Conservation (phyloP, 73 alveolate species). For the Urostyla sp. region DNA sequence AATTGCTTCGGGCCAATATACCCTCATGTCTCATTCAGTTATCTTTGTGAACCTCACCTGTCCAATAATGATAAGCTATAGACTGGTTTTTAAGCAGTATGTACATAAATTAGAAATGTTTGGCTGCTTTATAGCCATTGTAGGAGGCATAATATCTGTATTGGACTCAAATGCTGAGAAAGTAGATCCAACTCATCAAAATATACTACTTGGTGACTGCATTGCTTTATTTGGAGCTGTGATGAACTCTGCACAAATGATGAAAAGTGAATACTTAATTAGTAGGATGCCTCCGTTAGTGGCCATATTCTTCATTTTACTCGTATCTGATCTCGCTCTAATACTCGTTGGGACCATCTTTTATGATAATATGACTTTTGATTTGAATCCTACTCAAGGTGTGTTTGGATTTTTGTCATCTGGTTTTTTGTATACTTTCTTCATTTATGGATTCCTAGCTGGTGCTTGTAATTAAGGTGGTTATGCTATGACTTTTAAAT, state of each 20-base stretch:
- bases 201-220: neutral
- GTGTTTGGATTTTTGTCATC: neutral
- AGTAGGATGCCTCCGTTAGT: neutral
- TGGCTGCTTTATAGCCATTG: neutral
- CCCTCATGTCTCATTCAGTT: neutral
- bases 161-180: neutral
- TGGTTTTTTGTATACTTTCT: neutral
- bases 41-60: neutral
- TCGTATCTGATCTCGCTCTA: neutral
- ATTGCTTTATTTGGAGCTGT: neutral
- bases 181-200: neutral
- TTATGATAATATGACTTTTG: constrained; percentile 1
- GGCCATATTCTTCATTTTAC: neutral
- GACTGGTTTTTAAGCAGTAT: neutral
- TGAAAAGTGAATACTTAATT: neutral
- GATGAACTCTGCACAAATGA: neutral
- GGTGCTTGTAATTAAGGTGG: constrained; percentile 2
- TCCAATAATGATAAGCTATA: neutral
- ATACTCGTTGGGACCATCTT: neutral
- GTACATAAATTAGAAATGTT: neutral
- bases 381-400: neutral
- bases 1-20: neutral
- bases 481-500: neutral
- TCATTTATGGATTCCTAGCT: neutral
- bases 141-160: neutral